Percentiles rank a stretch among this genome's conserved stretches.
These are phyloP conservation scores for Tilletia caries DNA, from an alignment of 1,284 basidiomycete species.

Conservation along the genomic window DNA sequence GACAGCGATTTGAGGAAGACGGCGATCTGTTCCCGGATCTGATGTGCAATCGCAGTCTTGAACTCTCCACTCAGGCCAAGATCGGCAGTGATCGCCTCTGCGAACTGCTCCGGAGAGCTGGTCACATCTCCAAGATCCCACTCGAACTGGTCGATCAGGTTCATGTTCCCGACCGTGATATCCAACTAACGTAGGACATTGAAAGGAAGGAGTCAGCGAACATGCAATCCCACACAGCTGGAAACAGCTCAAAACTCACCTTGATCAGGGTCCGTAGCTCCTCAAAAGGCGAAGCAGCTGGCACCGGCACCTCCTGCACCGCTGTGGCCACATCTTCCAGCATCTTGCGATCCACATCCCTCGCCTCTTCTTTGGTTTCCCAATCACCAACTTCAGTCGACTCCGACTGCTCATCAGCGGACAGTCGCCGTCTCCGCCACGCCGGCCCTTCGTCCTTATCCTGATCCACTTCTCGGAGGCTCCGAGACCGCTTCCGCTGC, in stretches of 20 bases:
- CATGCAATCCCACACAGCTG: background rate
- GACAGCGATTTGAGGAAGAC: constrained; percentile 87
- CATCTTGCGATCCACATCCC: background rate
- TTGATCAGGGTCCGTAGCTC: constrained; percentile 14
- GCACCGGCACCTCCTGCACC: background rate
- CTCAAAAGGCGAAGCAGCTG: background rate
- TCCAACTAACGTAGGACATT: constrained; percentile 66
- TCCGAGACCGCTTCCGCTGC: no score
- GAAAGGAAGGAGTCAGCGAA: background rate
- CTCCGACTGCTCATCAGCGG: background rate
- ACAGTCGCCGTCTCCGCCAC: no score
- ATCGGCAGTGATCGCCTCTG: constrained; percentile 79
- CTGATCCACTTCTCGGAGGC: no score
- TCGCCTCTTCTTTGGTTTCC: background rate
- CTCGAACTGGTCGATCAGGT: constrained; percentile 94
- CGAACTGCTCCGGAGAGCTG: constrained; percentile 87
- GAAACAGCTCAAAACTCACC: background rate
- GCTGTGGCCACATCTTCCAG: background rate
- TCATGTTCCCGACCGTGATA: constrained; percentile 87
- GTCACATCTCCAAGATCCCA: constrained; percentile 84
- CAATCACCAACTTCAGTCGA: background rate
- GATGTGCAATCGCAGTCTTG: constrained; percentile 90
- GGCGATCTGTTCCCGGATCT: constrained; percentile 91
- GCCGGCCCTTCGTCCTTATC: no score
- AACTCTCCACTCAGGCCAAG: constrained; percentile 80